Percentiles rank a stretch among this genome's conserved stretches.
These are phyloP conservation scores for Datura wrightii DNA, from an alignment of 257 asterid species.

Conservation along the genomic window DNA sequence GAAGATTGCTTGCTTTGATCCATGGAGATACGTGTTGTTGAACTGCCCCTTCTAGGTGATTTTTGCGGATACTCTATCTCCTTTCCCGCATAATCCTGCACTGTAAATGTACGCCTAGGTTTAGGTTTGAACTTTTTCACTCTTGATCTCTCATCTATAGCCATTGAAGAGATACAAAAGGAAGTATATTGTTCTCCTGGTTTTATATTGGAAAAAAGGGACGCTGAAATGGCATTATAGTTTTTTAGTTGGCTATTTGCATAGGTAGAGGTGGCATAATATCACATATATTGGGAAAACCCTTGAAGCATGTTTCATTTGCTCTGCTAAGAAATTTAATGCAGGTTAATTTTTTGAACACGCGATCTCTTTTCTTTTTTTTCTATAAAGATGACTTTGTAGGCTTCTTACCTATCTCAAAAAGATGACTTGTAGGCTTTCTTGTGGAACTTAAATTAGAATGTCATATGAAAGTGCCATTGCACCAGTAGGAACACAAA, in stretches of 20 bases:
- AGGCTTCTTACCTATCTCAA: neutral
- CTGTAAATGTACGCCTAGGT: neutral
- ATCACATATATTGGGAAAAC: slow-evolving; percentile 16
- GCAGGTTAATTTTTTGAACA: neutral
- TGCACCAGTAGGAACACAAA: neutral
- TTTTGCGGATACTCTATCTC: neutral
- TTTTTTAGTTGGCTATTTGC: neutral
- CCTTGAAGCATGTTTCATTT: neutral
- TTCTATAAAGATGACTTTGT: neutral
- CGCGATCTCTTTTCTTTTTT: neutral
- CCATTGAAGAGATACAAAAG: neutral
- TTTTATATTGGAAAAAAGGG: neutral
- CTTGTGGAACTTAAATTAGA: neutral
- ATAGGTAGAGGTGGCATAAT: neutral
- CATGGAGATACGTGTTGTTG: neutral
- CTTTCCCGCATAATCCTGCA: neutral
- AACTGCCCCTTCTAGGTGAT: neutral
- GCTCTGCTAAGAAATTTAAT: neutral
- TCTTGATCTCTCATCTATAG: neutral
- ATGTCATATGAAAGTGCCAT: neutral
- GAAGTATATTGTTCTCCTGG: neutral
- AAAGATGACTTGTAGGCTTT: neutral
- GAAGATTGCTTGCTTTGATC: slow-evolving; percentile 2
- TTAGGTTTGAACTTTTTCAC: neutral
- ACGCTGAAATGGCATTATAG: neutral